Conservation (phyloP, 2,329 filamentous ascomycete species). For the Colletotrichum navitas region DNA sequence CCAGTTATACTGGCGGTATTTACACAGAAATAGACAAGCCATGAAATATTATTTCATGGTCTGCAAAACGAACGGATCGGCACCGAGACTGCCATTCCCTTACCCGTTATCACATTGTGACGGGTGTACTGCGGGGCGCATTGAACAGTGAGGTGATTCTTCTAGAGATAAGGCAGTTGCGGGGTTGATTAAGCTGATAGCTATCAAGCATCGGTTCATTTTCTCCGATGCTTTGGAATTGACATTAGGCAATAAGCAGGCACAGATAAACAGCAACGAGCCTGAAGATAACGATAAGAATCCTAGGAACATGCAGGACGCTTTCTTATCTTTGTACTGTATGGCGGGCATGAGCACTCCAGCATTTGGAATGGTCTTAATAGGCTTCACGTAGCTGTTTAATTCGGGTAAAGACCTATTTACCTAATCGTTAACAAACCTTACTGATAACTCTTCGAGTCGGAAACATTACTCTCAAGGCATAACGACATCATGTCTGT, state of each 20-base stretch:
- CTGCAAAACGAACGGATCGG: not conserved
- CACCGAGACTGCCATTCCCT: not conserved
- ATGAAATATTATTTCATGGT: rapidly evolving
- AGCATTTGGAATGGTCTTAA: not conserved
- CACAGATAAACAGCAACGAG: not conserved
- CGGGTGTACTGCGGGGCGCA: not conserved
- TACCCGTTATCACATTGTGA: not conserved
- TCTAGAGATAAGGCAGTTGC: slow-evolving; percentile 7
- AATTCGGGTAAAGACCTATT: not conserved
- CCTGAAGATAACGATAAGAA: not conserved
- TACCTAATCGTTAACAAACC: too few species aligned
- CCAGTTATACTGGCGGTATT: not conserved
- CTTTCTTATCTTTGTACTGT: not conserved
- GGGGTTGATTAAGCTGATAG: not conserved
- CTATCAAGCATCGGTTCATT: not conserved
- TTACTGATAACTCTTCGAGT: too few species aligned
- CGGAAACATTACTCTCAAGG: not conserved
- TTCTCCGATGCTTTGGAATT: not conserved
- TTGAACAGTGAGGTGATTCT: slow-evolving; percentile 15
- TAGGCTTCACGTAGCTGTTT: not conserved
- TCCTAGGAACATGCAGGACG: not conserved
- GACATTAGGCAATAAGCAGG: not conserved
- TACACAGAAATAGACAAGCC: not conserved
- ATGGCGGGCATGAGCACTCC: not conserved
- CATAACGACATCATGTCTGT: slow-evolving; percentile 12